Evolutionary conservation across 2,329 filamentous ascomycete species (phyloP).

Genomic region (Ophiostoma australiae): DNA sequence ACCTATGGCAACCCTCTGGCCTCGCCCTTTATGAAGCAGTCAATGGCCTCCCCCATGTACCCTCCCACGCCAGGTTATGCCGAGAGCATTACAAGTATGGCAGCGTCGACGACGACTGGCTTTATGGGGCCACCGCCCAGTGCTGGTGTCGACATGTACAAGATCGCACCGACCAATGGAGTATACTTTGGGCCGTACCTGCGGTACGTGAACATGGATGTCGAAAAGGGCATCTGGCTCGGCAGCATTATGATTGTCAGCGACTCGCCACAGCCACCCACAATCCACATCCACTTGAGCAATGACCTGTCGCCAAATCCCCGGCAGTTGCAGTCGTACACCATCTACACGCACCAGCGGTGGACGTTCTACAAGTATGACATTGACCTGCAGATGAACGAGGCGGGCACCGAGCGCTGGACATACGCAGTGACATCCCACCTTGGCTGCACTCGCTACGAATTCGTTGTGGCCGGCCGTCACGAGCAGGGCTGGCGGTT

Average conservation of each 20-base stretch:
- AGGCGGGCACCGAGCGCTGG: conserved; percentile 77
- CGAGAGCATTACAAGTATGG: conserved; percentile 78
- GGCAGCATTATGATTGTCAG: conserved; percentile 92
- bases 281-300: conserved; percentile 91
- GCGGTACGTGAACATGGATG: conserved; percentile 93
- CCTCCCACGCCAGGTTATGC: conserved; percentile 80
- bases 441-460: conserved; percentile 93
- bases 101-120: conserved; percentile 66
- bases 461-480: conserved; percentile 89
- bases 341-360: conserved; percentile 82
- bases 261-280: conserved; percentile 85
- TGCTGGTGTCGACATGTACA: conserved; percentile 90
- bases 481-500: conserved; percentile 93
- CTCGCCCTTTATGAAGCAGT: conserved; percentile 65
- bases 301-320: conserved; percentile 88
- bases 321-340: conserved; percentile 73
- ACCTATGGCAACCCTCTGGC: conserved; percentile 69
- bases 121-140: conserved; percentile 85
- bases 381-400: conserved; percentile 82
- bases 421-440: conserved; percentile 98
- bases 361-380: conserved; percentile 98
- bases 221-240: conserved; percentile 84
- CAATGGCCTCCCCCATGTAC: conserved; percentile 74
- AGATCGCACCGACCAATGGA: conserved; percentile 85
- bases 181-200: conserved; percentile 98